Conservation (phyloP, 805 yeast species). For the Candida anglica region DNA sequence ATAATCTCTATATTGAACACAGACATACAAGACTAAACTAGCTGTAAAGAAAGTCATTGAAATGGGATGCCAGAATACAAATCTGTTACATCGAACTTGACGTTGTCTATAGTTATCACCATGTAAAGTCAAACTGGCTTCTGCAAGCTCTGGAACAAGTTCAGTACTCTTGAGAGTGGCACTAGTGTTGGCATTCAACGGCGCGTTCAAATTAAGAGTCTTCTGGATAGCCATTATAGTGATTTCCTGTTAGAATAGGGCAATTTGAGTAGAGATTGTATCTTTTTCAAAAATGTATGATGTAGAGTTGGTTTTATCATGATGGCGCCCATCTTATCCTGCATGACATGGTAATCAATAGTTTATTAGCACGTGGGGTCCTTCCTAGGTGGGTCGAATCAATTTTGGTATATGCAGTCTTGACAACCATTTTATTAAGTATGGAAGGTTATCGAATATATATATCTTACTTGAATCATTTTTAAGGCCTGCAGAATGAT, state of each 20-base stretch:
- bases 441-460: too few relatives aligned
- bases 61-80: conserved; percentile 44
- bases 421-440: too few relatives aligned
- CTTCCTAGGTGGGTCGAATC: conserved; percentile 6
- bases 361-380: conserved; percentile 7
- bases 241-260: too few relatives aligned
- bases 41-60: conserved; percentile 24
- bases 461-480: too few relatives aligned
- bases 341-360: too few relatives aligned
- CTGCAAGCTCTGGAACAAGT: conserved; percentile 54
- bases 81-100: conserved; percentile 44
- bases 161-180: conserved; percentile 48
- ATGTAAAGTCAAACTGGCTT: conserved; percentile 58
- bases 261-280: background rate
- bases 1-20: conserved; percentile 25
- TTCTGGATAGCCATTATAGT: conserved; percentile 43
- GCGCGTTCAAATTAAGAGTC: conserved; percentile 48
- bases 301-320: background rate
- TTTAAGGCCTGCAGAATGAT: too few relatives aligned
- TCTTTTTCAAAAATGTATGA: background rate
- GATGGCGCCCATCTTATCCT: too few relatives aligned
- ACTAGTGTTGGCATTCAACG: conserved; percentile 49
- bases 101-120: conserved; percentile 54
- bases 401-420: too few relatives aligned
- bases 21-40: conserved; percentile 11